Conservation (phyloP, 2,329 filamentous ascomycete genomes). For the Chalaropsis thielavioides region DNA sequence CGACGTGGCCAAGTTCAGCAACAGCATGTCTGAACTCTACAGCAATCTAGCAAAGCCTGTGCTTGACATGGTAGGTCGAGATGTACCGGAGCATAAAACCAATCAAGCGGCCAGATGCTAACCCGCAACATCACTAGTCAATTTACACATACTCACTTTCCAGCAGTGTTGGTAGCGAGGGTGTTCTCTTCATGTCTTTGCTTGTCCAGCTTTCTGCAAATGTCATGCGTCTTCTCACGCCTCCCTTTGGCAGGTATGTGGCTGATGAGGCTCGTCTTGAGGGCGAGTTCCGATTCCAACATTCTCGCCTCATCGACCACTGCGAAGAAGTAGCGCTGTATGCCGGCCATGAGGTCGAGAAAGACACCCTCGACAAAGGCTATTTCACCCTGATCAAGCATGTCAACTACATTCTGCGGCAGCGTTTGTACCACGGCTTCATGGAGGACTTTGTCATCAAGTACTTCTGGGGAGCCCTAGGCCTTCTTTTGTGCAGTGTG, state of each 20-base stretch:
- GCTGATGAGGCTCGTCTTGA: constrained; percentile 89
- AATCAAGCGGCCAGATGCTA: constrained; percentile 20
- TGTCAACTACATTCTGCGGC: constrained; percentile 84
- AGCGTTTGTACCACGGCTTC: constrained; percentile 91
- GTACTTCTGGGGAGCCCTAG: constrained; percentile 95
- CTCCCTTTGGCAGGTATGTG: constrained; percentile 93
- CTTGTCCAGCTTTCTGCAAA: constrained; percentile 86
- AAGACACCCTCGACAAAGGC: constrained; percentile 91
- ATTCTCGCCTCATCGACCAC: constrained; percentile 88
- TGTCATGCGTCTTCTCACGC: constrained; percentile 85
- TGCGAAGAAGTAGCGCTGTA: constrained; percentile 91
- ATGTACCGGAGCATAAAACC: background rate
- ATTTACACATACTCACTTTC: constrained; percentile 95
- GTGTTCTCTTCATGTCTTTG: constrained; percentile 86
- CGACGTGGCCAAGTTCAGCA: constrained; percentile 91
- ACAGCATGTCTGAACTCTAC: constrained; percentile 86
- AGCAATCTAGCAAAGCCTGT: constrained; percentile 91
- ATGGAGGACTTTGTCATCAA: constrained; percentile 99
- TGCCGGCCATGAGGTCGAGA: constrained; percentile 81
- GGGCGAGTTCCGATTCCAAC: constrained; percentile 91
- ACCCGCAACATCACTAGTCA: constrained; percentile 29
- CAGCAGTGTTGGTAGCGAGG: constrained; percentile 88
- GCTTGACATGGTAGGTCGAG: constrained; percentile 60
- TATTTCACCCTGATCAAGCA: constrained; percentile 99
- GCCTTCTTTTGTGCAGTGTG: constrained; percentile 79